Percentiles rank a stretch among this genome's conserved stretches.
Evolutionary conservation across 371 early-diverging fungal species (phyloP).

Genomic region (Parasitella parasitica): DNA sequence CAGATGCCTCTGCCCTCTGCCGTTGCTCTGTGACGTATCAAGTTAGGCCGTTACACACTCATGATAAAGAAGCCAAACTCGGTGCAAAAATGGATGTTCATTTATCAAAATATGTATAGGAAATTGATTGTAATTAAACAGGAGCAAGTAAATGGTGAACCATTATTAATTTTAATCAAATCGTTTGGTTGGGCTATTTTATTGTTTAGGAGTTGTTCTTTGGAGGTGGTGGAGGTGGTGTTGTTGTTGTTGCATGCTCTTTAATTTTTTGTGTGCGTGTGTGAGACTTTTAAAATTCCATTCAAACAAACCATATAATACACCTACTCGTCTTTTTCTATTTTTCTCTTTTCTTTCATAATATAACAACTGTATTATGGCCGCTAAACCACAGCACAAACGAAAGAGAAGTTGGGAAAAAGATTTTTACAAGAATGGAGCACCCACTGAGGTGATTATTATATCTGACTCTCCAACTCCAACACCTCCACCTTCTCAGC

Average conservation of each 20-base stretch:
- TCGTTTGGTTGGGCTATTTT: neutral
- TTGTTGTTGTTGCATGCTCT: neutral
- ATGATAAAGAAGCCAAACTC: neutral
- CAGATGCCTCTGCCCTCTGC: neutral
- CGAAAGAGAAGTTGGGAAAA: conserved; percentile 43
- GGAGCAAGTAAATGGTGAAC: neutral
- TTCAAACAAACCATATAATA: neutral
- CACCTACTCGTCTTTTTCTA: neutral
- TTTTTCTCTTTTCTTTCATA: neutral
- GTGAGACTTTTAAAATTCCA: neutral
- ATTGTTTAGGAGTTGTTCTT: neutral
- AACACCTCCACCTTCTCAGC: conserved; percentile 3
- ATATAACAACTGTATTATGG: neutral
- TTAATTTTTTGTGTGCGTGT: neutral
- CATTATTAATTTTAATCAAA: neutral
- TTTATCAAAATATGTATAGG: too few species aligned
- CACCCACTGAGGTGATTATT: conserved; percentile 57
- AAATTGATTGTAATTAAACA: too few species aligned
- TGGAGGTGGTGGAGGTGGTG: neutral
- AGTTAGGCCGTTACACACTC: neutral
- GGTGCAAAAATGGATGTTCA: neutral
- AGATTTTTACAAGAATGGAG: conserved; percentile 58
- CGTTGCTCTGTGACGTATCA: neutral
- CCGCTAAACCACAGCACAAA: neutral
- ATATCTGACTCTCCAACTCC: conserved; percentile 54